Evolutionary conservation across 1,139 yeast species (phyloP).

Genomic region (Hemisphaericaspora subhashii): DNA sequence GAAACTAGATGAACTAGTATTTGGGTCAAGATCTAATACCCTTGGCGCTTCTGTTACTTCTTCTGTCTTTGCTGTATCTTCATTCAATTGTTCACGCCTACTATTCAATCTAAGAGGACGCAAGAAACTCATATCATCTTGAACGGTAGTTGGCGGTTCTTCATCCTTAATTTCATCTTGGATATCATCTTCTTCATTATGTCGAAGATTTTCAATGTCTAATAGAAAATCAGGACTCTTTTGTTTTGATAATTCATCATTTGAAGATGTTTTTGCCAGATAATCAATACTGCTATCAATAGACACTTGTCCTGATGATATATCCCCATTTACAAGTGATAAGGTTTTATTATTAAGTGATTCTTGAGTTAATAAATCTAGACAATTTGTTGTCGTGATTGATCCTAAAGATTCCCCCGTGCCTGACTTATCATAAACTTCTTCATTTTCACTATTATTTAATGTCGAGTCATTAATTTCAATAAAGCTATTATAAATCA

Average conservation of each 20-base stretch:
- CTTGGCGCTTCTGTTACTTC: neutral
- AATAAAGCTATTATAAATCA: neutral
- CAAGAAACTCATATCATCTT: neutral
- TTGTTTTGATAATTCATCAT: neutral
- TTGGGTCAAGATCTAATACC: neutral
- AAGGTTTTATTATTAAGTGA: conserved; percentile 7
- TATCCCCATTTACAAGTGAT: conserved; percentile 22
- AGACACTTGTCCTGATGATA: conserved; percentile 21
- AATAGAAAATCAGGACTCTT: conserved; percentile 10
- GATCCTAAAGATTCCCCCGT: neutral
- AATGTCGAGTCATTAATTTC: conserved; percentile 14
- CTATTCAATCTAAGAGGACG: neutral
- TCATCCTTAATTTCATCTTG: conserved; percentile 1
- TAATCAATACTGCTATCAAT: conserved; percentile 9
- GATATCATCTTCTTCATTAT: conserved; percentile 25
- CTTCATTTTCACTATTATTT: conserved; percentile 20
- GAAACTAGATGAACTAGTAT: neutral
- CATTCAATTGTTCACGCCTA: no score
- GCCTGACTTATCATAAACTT: conserved; percentile 5
- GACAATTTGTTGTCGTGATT: neutral
- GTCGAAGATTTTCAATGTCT: conserved; percentile 34
- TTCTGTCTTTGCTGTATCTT: neutral
- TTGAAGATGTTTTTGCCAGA: neutral
- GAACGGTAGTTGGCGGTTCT: no score
- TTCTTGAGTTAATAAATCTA: neutral